Base-by-base conservation (phyloP, 805 yeast genomes). In the Tanozyma kutaoensis region DNA sequence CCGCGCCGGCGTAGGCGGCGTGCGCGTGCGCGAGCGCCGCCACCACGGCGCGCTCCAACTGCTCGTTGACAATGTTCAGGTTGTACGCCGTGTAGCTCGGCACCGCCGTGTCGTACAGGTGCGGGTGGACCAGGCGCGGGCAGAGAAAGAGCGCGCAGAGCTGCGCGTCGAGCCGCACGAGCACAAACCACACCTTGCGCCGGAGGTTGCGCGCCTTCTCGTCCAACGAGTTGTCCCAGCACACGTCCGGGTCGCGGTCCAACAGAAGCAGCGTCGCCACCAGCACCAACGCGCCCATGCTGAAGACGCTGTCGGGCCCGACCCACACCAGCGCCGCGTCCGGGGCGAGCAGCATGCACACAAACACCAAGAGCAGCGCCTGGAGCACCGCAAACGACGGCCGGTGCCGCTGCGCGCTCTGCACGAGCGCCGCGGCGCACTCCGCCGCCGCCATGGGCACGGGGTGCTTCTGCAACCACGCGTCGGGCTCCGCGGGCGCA, bases 341-440 rank as follows among this genome's bases (percentile, higher is more conserved):
- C 4, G 36, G 37, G 2, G 47, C 35, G 14, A 25, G 22, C 24
- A 34, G 23, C 12, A 30, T 26, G 23, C 27, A 26, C 8, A 36
- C 28, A 18, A 33, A 31, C 18, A 27, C 27, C 24, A 45, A 28
- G 21, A 38, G 32, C 8, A 29, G 27, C 8, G 47, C 47, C 24
- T 43, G 49, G 10, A 45, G 29, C 8, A 36, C 35, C 10, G 28
- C 15, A 14, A 45, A 27, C 20, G 32, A 30, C 5, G 32, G 28
- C 24, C 30, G 34, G 7, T 17, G 19, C 4, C 37, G 26, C 12
- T 24, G 25, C 4, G 30, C 28, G 27, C 36, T 40, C 12, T 26
- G 28, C 13, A 28, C 31, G 7, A 40, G 22, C 22, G 38, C 32
- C 14, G 28, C 24, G 12, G 46, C 46, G 23, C 43, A 27, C 1